These are phyloP conservation scores for Cerrena zonata DNA, from an alignment of 1,284 basidiomycete species.

Conservation along the genomic window DNA sequence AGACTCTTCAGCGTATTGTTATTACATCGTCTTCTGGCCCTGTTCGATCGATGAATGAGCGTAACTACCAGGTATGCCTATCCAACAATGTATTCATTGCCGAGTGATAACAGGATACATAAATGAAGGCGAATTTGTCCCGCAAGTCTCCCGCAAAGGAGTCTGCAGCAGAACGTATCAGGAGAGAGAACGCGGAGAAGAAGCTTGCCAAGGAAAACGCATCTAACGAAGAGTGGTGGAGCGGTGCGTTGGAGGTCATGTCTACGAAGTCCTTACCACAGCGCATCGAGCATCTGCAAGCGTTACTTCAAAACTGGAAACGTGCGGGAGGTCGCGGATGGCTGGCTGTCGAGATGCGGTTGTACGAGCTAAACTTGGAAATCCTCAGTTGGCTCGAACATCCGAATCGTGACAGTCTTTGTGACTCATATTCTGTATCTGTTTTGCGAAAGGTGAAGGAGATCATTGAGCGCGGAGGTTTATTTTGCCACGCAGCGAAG, in stretches of 20 bases:
- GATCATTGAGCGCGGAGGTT: conserved; percentile 32
- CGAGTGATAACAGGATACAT: too few species aligned
- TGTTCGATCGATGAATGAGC: not conserved
- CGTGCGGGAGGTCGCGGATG: conserved; percentile 31
- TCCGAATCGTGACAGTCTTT: conserved; percentile 31
- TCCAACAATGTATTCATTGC: too few species aligned
- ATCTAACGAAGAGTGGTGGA: conserved; percentile 44
- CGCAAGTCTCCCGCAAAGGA: conserved; percentile 21
- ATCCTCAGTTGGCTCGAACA: conserved; percentile 49
- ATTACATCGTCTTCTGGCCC: conserved; percentile 26
- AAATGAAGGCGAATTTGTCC: too few species aligned
- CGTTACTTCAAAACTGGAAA: conserved; percentile 38
- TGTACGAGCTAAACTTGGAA: conserved; percentile 50
- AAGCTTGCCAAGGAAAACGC: conserved; percentile 37
- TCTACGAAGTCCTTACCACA: conserved; percentile 23
- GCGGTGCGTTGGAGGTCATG: conserved; percentile 35
- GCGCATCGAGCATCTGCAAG: conserved; percentile 31
- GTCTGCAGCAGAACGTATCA: conserved; percentile 37
- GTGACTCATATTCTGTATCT: conserved; percentile 40
- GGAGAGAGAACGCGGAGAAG: conserved; percentile 39
- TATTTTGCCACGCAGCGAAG: conserved; percentile 34
- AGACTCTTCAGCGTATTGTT: conserved; percentile 43
- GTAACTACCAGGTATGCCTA: not conserved
- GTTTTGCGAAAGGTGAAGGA: conserved; percentile 45
- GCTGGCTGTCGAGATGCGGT: conserved; percentile 44